These are phyloP conservation scores for Pleurostoma richardsiae DNA, from an alignment of 2,329 filamentous ascomycete species.

Conservation along the genomic window DNA sequence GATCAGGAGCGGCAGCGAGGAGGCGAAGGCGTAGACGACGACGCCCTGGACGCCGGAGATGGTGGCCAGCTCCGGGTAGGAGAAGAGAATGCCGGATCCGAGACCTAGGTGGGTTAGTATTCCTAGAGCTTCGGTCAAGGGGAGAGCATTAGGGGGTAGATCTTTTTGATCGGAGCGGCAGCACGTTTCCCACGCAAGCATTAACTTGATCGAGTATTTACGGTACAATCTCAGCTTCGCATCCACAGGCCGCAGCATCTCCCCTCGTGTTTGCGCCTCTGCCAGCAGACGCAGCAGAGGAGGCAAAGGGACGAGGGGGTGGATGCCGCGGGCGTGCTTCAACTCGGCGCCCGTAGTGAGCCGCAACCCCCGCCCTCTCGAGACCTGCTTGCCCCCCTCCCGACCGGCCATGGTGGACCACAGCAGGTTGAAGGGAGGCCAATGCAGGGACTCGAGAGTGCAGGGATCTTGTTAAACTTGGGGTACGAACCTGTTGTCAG, in stretches of 20 bases:
- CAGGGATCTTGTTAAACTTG: too few relatives aligned
- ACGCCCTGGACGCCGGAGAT: constrained; percentile 76
- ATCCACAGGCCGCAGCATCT: constrained; percentile 34
- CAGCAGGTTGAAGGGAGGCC: background rate
- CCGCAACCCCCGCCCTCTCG: constrained; percentile 41
- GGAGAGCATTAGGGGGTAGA: constrained; percentile 15
- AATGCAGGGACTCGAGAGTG: background rate
- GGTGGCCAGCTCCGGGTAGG: constrained; percentile 76
- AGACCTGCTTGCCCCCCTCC: constrained; percentile 3
- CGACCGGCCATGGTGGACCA: constrained; percentile 4
- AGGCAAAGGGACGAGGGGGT: constrained; percentile 31
- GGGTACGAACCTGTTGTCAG: constrained; percentile 37
- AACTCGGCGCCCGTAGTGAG: constrained; percentile 85
- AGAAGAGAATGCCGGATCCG: constrained; percentile 78
- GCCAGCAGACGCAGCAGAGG: background rate
- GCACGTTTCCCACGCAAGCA: constrained; percentile 98
- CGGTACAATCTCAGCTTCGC: constrained; percentile 93
- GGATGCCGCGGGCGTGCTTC: constrained; percentile 42
- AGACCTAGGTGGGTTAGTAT: constrained; percentile 59
- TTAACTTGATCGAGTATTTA: constrained; percentile 98
- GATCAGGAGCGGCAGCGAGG: constrained; percentile 65
- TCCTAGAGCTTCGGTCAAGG: constrained; percentile 13
- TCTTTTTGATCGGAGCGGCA: constrained; percentile 64
- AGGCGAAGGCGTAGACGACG: constrained; percentile 69
- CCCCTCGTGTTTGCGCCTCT: constrained; percentile 18